Evolutionary conservation across 306 rosid genomes (phyloP).

Genomic region (Quercus aquifolioides): DNA sequence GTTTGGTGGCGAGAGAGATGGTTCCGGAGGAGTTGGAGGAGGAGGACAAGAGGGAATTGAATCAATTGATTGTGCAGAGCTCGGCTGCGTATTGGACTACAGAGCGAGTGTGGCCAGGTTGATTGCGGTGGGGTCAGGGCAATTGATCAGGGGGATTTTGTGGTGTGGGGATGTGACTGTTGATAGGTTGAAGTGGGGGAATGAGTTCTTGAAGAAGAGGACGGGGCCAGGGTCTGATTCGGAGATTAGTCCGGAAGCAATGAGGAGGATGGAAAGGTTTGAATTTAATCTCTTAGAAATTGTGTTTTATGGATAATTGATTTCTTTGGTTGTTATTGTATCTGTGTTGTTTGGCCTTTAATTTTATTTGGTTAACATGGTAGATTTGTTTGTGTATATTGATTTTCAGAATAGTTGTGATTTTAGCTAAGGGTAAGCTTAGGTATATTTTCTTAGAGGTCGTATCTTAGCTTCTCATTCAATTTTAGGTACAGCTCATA

Average conservation of each 20-base stretch:
- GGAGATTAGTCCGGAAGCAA: conserved; percentile 48
- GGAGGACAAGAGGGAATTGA: conserved; percentile 35
- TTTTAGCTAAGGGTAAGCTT: no score
- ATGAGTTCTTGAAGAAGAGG: conserved; percentile 60
- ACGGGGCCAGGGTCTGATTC: conserved; percentile 37
- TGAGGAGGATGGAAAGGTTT: conserved; percentile 52
- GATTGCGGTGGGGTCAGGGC: conserved; percentile 87
- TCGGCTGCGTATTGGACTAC: conserved; percentile 90
- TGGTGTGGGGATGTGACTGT: conserved; percentile 90
- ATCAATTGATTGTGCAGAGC: conserved; percentile 28
- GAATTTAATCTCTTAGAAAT: not conserved
- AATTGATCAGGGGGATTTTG: conserved; percentile 64
- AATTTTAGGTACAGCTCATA: no score
- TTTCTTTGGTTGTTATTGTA: not conserved
- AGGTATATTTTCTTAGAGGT: no score
- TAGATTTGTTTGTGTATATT: not conserved
- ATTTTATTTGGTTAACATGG: not conserved
- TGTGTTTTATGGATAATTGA: not conserved
- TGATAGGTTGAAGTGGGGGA: conserved; percentile 76
- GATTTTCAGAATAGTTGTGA: no score
- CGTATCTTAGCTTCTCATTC: no score
- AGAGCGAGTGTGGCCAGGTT: conserved; percentile 43
- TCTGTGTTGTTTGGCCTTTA: no score
- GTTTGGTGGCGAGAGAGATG: conserved; percentile 37
- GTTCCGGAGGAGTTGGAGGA: conserved; percentile 47